Evolutionary conservation across 257 asterid genomes (phyloP), one percentile per base, ranked within the genome.

Genomic region (Gentiana macrophylla): DNA sequence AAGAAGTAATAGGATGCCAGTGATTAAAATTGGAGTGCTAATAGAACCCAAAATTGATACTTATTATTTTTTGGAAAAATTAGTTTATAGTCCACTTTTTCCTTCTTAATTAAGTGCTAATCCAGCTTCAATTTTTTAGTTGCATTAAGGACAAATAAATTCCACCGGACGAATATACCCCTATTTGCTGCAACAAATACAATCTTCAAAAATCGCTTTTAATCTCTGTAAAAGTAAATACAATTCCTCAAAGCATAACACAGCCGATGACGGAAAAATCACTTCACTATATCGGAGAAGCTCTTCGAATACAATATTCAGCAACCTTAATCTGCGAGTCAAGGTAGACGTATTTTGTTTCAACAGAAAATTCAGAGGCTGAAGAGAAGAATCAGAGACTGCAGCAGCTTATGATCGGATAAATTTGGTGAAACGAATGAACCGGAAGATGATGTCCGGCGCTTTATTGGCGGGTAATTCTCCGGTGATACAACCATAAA

Each of bases 221-320:
- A 80, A 70, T 34, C 94, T 72, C 12, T 79, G 91, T 72, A 91
- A 61, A 41, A 83, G 78, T 66, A 91, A 71, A 65, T 80, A 79
- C 71, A 91, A 55, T 55, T 91, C 98, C 50, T 91, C 94, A 32
- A 87, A 81, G 62, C 98, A 91, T 60, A 84, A 50, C 7, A 81
- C 66, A 13, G 96, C 89, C 1, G 96, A 80, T 52, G 87, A 80
- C 10, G 94, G 83, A 32, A 78, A 70, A 57, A 34, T 37, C 32
- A 6, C 75, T 36, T 52, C 74, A 49, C 78, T 79, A 60, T 58
- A 52, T 3, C 77, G 80, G 32, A 80, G 77, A 11, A 86, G 81
- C 38, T 86, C 96, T 55, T 84, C 86, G 32, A 91, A 79, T 1
- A 91, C 68, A 3, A 84, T 50, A 6, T 86, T 77, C 55, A 91